A percentile compares a stretch with the other conserved stretches of the same genome.
These are phyloP conservation scores for Gymnopus androsaceus DNA, from an alignment of 1,284 basidiomycete genomes.

Conservation along the genomic window DNA sequence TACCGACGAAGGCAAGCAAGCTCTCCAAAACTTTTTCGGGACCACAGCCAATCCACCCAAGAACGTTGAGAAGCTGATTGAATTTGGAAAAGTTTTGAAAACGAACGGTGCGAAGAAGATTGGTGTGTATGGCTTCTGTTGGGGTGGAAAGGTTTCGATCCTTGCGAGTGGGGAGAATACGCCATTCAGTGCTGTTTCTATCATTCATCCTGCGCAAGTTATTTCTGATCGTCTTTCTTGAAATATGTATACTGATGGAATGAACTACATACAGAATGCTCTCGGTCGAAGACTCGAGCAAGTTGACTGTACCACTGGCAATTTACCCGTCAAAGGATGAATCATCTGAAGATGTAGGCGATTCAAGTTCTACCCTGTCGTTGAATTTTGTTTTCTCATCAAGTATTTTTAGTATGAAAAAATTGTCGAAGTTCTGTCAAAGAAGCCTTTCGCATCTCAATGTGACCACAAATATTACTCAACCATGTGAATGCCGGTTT, in stretches of 20 bases:
- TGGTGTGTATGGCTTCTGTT: slow-evolving; percentile 60
- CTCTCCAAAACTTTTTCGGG: slow-evolving; percentile 57
- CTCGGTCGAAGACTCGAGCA: slow-evolving; percentile 51
- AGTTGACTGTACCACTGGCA: slow-evolving; percentile 56
- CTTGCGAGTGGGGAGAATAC: slow-evolving; percentile 35
- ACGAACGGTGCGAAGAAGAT: slow-evolving; percentile 47
- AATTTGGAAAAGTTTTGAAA: slow-evolving; percentile 49
- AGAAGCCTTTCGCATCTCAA: slow-evolving; percentile 55
- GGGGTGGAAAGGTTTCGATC: slow-evolving; percentile 63
- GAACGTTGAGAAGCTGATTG: slow-evolving; percentile 46
- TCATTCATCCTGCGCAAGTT: slow-evolving; percentile 58
- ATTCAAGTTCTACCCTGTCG: not conserved
- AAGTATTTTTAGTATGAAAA: slow-evolving; percentile 44
- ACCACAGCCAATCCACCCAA: slow-evolving; percentile 46
- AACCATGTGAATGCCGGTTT: slow-evolving; percentile 43
- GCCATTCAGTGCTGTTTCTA: slow-evolving; percentile 51
- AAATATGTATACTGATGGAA: not conserved
- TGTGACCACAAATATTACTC: slow-evolving; percentile 57
- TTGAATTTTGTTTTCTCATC: not conserved
- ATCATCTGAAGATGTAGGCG: slow-evolving; percentile 51
- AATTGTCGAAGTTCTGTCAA: slow-evolving; percentile 49
- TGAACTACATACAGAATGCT: slow-evolving; percentile 56
- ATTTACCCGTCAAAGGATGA: slow-evolving; percentile 67
- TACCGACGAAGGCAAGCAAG: slow-evolving; percentile 48
- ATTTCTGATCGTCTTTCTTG: not conserved